Evolutionary conservation across 2,329 filamentous ascomycete genomes (phyloP).

Genomic region (Alternaria sp.): DNA sequence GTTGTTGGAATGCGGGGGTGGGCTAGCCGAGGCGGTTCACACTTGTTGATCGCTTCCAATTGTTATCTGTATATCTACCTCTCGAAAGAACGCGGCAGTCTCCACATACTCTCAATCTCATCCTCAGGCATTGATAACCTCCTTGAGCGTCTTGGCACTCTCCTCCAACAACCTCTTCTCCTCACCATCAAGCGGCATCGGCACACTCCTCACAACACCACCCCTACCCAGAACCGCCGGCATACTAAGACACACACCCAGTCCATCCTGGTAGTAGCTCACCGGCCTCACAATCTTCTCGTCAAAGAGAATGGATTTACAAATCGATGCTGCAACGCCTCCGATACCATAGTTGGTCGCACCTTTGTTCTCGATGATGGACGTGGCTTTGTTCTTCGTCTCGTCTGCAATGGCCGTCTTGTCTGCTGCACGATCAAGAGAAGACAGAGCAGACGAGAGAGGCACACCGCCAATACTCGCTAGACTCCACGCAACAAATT

Average conservation of each 20-base stretch:
- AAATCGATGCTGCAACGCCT: slow-evolving; percentile 27
- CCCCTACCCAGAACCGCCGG: slow-evolving; percentile 27
- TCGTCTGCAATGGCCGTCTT: slow-evolving; percentile 18
- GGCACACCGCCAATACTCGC: slow-evolving; percentile 23
- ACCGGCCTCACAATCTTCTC: slow-evolving; percentile 23
- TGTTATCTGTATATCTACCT: no score
- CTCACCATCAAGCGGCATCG: slow-evolving; percentile 10
- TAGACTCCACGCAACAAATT: slow-evolving; percentile 29
- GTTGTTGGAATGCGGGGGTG: no score
- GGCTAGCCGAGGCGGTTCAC: no score
- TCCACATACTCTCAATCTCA: no score
- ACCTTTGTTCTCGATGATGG: slow-evolving; percentile 31
- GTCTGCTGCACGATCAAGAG: background rate
- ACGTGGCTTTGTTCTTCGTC: slow-evolving; percentile 24
- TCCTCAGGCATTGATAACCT: no score
- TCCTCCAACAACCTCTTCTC: slow-evolving; percentile 19
- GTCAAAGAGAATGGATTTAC: slow-evolving; percentile 24
- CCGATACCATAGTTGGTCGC: slow-evolving; percentile 33
- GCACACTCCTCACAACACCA: slow-evolving; percentile 20
- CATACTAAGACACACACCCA: slow-evolving; percentile 27
- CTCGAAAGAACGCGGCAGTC: no score
- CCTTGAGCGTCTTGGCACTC: slow-evolving; percentile 22
- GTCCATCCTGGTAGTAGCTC: slow-evolving; percentile 21
- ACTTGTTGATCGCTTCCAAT: no score
- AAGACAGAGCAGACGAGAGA: background rate